A percentile compares a stretch with the other conserved stretches of the same genome.
These are phyloP conservation scores for Apiospora kogelbergensis DNA, from an alignment of 2,329 filamentous ascomycete genomes.

Conservation along the genomic window DNA sequence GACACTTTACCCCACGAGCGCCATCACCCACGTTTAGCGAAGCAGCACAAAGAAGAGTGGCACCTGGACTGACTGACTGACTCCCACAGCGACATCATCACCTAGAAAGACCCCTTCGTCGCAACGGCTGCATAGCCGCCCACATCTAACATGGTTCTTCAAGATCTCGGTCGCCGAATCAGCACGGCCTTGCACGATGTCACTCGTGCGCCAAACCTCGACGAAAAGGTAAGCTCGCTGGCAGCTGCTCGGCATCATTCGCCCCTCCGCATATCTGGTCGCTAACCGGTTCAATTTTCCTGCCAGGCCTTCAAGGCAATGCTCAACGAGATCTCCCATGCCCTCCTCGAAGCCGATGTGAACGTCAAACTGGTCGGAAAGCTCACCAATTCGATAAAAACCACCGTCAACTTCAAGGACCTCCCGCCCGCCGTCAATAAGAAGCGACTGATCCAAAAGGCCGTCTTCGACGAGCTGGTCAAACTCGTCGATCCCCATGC, in stretches of 20 bases:
- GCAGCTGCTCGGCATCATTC: slow-evolving; percentile 11
- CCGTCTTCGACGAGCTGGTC: slow-evolving; percentile 96
- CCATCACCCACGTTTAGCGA: neutral
- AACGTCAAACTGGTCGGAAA: slow-evolving; percentile 91
- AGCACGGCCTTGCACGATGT: slow-evolving; percentile 94
- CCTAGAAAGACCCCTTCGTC: neutral
- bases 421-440: slow-evolving; percentile 92
- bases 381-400: slow-evolving; percentile 89
- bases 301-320: slow-evolving; percentile 88
- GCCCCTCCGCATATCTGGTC: slow-evolving; percentile 11
- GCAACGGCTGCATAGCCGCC: slow-evolving; percentile 9
- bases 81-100: neutral
- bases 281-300: slow-evolving; percentile 33
- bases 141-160: slow-evolving; percentile 77
- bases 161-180: slow-evolving; percentile 97
- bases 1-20: neutral
- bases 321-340: slow-evolving; percentile 97
- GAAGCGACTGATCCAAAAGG: slow-evolving; percentile 96
- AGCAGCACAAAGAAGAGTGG: slow-evolving; percentile 1
- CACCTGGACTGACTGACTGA: neutral
- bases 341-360: slow-evolving; percentile 94
- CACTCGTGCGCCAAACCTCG: slow-evolving; percentile 86
- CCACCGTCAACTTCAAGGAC: slow-evolving; percentile 91
- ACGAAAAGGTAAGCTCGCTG: slow-evolving; percentile 73
- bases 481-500: slow-evolving; percentile 93